These are phyloP conservation scores for Penicillium egyptiacum DNA, from an alignment of 495 filamentous ascomycete genomes.

Conservation along the genomic window DNA sequence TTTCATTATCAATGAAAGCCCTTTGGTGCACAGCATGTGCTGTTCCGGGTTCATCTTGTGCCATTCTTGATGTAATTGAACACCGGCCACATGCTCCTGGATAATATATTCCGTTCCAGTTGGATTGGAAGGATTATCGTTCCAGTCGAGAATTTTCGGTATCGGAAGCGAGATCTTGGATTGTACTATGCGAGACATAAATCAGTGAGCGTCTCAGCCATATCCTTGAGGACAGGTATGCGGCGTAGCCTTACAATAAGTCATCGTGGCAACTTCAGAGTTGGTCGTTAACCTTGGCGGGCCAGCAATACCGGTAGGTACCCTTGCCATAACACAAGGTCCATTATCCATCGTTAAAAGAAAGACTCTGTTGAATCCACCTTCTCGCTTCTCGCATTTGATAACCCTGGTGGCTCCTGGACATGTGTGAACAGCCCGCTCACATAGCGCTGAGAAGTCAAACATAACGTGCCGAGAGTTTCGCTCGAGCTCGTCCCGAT, in stretches of 20 bases:
- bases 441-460: slow-evolving; percentile 41
- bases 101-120: slow-evolving; percentile 50
- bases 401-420: slow-evolving; percentile 29
- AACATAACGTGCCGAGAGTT: slow-evolving; percentile 39
- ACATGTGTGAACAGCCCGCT: slow-evolving; percentile 27
- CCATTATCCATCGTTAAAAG: slow-evolving; percentile 39
- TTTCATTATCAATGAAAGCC: slow-evolving; percentile 31
- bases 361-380: slow-evolving; percentile 45
- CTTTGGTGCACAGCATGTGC: slow-evolving; percentile 38
- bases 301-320: slow-evolving; percentile 41
- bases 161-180: slow-evolving; percentile 38
- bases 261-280: slow-evolving; percentile 50
- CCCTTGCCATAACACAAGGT: slow-evolving; percentile 36
- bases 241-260: slow-evolving; percentile 36
- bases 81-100: slow-evolving; percentile 39
- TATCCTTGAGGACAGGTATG: background rate
- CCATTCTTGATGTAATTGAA: slow-evolving; percentile 41
- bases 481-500: slow-evolving; percentile 39
- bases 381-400: slow-evolving; percentile 43
- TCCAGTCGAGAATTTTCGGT: slow-evolving; percentile 45
- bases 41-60: slow-evolving; percentile 37
- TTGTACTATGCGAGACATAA: slow-evolving; percentile 29
- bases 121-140: slow-evolving; percentile 36
- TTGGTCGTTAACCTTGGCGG: slow-evolving; percentile 38
- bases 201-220: slow-evolving; percentile 12